Conservation (phyloP, 2,329 filamentous ascomycete species). For the Aureobasidium sp. region DNA sequence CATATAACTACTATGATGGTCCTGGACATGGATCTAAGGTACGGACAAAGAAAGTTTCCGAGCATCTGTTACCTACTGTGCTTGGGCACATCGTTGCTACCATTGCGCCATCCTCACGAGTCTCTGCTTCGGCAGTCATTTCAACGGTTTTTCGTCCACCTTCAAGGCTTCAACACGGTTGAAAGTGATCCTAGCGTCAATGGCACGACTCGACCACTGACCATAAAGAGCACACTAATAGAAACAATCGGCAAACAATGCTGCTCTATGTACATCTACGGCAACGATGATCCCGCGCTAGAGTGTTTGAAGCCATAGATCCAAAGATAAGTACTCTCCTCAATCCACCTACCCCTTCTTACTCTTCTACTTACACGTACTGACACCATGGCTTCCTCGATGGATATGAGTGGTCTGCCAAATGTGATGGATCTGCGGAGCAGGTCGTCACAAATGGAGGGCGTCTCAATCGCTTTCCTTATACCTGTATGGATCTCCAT, state of each 20-base stretch:
- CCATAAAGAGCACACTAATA: not conserved
- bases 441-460: not conserved
- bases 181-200: not conserved
- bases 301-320: not conserved
- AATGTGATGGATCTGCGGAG: not conserved
- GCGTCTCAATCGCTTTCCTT: not conserved
- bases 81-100: not conserved
- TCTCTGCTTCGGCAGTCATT: not conserved
- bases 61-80: not conserved
- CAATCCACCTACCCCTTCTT: not conserved
- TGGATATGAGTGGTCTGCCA: not conserved
- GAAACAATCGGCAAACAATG: not conserved
- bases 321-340: not conserved
- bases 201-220: not conserved
- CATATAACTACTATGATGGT: not conserved
- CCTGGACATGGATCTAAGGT: not conserved
- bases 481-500: constrained; percentile 9
- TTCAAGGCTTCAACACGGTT: not conserved
- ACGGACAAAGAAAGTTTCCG: not conserved
- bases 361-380: not conserved
- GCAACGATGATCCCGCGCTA: not conserved
- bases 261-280: not conserved
- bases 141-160: not conserved
- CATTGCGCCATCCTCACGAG: not conserved
- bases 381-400: not conserved